Evolutionary conservation across 768 basidiomycete genomes (phyloP).

Genomic region (Serendipita sp.): DNA sequence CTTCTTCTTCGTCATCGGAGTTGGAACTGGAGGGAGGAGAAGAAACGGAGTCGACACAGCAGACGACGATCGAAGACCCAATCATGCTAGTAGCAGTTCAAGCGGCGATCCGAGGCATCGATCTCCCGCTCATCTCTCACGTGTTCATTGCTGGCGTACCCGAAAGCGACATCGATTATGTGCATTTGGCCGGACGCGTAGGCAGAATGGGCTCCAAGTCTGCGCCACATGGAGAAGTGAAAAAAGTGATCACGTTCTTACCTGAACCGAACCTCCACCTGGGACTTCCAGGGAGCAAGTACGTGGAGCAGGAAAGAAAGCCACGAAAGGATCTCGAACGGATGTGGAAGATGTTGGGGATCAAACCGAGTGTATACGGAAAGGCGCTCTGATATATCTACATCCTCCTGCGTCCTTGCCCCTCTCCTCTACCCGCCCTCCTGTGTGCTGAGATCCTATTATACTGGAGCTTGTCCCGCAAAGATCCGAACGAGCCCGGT

Average conservation of each 20-base stretch:
- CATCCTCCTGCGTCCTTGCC: too few relatives aligned
- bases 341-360: slow-evolving; percentile 1
- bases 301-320: neutral
- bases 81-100: slow-evolving; percentile 51
- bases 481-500: slow-evolving; percentile 74
- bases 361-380: neutral
- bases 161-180: slow-evolving; percentile 35
- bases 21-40: too few relatives aligned
- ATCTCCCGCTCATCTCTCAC: slow-evolving; percentile 54
- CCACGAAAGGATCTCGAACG: neutral
- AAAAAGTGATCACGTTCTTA: slow-evolving; percentile 2
- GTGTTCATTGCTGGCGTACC: slow-evolving; percentile 59
- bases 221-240: neutral
- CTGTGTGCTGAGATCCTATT: too few relatives aligned
- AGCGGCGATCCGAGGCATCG: slow-evolving; percentile 57
- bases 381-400: neutral
- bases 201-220: slow-evolving; percentile 45
- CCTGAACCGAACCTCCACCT: neutral
- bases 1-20: too few relatives aligned
- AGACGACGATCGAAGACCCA: slow-evolving; percentile 31
- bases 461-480: slow-evolving; percentile 25
- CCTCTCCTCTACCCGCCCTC: too few relatives aligned
- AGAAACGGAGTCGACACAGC: slow-evolving; percentile 16
- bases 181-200: slow-evolving; percentile 61
- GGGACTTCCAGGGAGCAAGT: neutral